A percentile compares a stretch with the other conserved stretches of the same genome.
Conservation (phyloP, 176 grass and related monocot species). For the Puya raimondii region DNA sequence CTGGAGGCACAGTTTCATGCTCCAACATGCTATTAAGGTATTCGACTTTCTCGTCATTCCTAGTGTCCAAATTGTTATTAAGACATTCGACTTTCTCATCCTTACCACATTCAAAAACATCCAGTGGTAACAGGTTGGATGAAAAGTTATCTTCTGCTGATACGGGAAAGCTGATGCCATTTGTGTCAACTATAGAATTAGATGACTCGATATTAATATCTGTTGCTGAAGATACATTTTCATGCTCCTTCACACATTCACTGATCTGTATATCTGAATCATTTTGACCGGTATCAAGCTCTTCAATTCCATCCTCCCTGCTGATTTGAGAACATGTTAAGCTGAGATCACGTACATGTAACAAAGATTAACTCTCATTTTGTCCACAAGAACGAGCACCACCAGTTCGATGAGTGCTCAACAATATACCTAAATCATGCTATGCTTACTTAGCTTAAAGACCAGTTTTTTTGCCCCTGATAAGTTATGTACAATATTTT, state of each 20-base stretch:
- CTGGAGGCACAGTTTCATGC: not conserved
- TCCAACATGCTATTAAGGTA: not conserved
- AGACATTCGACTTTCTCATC: conserved; percentile 15
- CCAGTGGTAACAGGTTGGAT: not conserved
- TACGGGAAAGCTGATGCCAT: not conserved
- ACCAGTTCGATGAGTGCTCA: too few relatives aligned
- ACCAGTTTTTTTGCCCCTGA: too few relatives aligned
- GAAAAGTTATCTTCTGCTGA: not conserved
- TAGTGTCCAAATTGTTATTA: not conserved
- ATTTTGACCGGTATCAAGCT: conserved; percentile 6
- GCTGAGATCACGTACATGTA: too few relatives aligned
- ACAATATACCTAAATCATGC: too few relatives aligned
- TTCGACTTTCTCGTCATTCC: conserved; percentile 15
- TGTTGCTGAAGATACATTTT: conserved; percentile 12
- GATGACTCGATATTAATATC: conserved; percentile 9
- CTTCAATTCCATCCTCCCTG: conserved; percentile 28
- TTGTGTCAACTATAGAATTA: not conserved
- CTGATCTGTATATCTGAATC: conserved; percentile 3
- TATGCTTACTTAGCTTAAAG: too few relatives aligned
- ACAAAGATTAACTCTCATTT: too few relatives aligned
- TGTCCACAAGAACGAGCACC: too few relatives aligned
- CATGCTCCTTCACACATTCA: conserved; percentile 1
- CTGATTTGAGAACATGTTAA: not conserved
- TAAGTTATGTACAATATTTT: too few relatives aligned
- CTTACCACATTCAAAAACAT: not conserved